Percentiles rank a stretch among this genome's conserved stretches.
phyloP scores from a whole-genome alignment of 495 filamentous ascomycete genomes.

The Cercophora newfieldiana region DNA sequence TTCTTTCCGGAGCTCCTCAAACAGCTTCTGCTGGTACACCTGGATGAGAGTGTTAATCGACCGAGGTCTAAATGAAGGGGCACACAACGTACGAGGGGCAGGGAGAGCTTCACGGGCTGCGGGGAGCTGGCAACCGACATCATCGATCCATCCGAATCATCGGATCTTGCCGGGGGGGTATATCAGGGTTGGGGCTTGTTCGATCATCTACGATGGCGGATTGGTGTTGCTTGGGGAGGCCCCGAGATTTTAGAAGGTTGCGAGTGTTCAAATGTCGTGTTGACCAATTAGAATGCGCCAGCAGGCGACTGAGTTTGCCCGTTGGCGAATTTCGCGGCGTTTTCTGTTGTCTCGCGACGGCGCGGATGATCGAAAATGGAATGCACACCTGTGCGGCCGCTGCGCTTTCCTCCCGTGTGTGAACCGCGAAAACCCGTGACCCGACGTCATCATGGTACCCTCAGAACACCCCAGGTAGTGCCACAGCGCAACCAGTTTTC shows the following conservation, averaged over 20 bases:
- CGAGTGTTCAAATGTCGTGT: no score
- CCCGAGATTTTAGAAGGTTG: no score
- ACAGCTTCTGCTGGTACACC: conserved; percentile 88
- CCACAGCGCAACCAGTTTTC: neutral
- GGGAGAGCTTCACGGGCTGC: conserved; percentile 82
- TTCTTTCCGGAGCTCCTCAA: conserved; percentile 82
- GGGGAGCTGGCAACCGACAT: conserved; percentile 30
- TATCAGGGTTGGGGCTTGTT: neutral
- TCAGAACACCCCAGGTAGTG: neutral
- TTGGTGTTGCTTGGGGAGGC: no score
- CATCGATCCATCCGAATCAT: neutral
- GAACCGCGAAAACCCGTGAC: conserved; percentile 22
- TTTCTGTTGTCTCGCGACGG: neutral
- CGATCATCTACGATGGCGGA: neutral
- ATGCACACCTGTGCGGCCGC: conserved; percentile 10
- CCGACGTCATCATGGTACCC: conserved; percentile 16
- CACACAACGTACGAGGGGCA: conserved; percentile 69
- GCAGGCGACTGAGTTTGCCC: neutral
- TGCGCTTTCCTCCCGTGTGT: conserved; percentile 4
- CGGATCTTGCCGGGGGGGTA: conserved; percentile 2
- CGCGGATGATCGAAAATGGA: neutral
- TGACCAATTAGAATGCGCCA: no score
- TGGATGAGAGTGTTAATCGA: conserved; percentile 17
- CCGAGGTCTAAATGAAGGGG: neutral
- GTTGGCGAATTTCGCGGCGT: neutral